Base-by-base conservation (phyloP, 1,284 basidiomycete species). In the Fistulina hepatica region DNA sequence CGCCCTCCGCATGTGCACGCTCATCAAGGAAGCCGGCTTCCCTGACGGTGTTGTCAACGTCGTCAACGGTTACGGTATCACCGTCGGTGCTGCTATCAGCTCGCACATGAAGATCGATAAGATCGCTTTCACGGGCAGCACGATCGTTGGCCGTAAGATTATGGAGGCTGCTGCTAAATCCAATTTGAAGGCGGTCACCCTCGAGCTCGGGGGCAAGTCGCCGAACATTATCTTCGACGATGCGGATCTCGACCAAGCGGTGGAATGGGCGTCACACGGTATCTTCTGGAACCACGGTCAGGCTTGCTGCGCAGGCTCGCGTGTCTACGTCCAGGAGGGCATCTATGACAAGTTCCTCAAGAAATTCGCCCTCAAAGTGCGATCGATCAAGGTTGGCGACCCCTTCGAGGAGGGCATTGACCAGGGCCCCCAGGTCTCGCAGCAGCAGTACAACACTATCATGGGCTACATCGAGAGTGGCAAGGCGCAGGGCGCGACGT, bases 181-280 rank as follows among this genome's bases (percentile, higher is more conserved):
- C 34, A 93, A 95, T 58, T 59, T 97, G 50, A 94, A 94, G 68
- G 76, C 73, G 36, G 82, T 94, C 36, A 90, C 89, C 4, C 76
- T 95, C 50, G 92, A 97, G 63, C 73, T 97, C 34, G 92, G 92
- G 25, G 91, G 92, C 24, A 97, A 95, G 70, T 76, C 72, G 40
- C 88, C 90, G 17, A 85, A 80, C 52, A 73, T 86, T 52, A 68
- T 86, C 43, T 83, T 79, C 46, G 69, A 85, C 46, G 81, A 85
- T 52, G 80, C 78, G 0, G 69, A 84, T 51, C 48, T 93, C 26
- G 81, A 89, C 2, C 71, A 84, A 52, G 83, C 89, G 15, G 71
- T 89, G 33, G 71, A 77, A 47, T 93, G 88, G 84, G 71, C 88
- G 7, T 63, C 76, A 1, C 72, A 74, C 56, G 86, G 85, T 43